A percentile compares a stretch with the other conserved stretches of the same genome.
phyloP scores from a whole-genome alignment of 2,329 filamentous ascomycete species.

The Reticulascus tulasneorum region DNA sequence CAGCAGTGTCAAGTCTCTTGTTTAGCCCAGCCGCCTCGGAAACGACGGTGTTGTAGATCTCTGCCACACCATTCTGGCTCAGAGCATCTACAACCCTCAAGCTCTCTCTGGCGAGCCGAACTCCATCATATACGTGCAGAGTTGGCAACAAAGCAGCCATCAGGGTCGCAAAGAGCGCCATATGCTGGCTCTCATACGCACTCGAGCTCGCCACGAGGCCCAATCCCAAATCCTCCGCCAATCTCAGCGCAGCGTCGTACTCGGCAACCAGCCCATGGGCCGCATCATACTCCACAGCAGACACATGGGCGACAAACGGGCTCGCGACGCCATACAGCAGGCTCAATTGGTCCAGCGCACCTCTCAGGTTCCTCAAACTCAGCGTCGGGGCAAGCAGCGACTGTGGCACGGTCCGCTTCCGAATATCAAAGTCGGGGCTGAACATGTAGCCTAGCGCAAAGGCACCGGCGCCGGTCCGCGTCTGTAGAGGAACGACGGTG shows the following conservation, averaged over 20 bases:
- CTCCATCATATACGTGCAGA: conserved; percentile 83
- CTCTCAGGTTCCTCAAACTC: conserved; percentile 73
- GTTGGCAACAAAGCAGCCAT: conserved; percentile 76
- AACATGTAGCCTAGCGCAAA: conserved; percentile 96
- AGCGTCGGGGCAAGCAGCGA: conserved; percentile 82
- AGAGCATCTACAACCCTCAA: conserved; percentile 79
- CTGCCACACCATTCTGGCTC: conserved; percentile 65
- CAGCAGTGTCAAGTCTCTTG: conserved; percentile 69
- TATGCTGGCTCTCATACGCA: conserved; percentile 90
- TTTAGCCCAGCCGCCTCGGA: conserved; percentile 58
- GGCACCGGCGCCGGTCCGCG: conserved; percentile 80
- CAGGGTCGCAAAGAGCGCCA: conserved; percentile 82
- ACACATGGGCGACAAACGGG: conserved; percentile 88
- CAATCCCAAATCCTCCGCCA: conserved; percentile 86
- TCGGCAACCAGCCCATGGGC: conserved; percentile 74
- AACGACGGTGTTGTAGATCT: conserved; percentile 64
- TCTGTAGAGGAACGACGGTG: conserved; percentile 75
- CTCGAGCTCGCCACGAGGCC: conserved; percentile 82
- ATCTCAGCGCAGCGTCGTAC: conserved; percentile 74
- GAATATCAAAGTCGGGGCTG: conserved; percentile 90
- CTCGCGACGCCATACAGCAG: conserved; percentile 88
- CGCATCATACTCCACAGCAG: conserved; percentile 79
- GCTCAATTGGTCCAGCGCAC: conserved; percentile 86
- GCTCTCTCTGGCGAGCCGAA: conserved; percentile 78
- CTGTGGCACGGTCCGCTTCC: conserved; percentile 88